Evolutionary conservation across 2,329 filamentous ascomycete species (phyloP), one percentile per base, ranked within the genome.

Genomic region (Rhynchosporium secalis): DNA sequence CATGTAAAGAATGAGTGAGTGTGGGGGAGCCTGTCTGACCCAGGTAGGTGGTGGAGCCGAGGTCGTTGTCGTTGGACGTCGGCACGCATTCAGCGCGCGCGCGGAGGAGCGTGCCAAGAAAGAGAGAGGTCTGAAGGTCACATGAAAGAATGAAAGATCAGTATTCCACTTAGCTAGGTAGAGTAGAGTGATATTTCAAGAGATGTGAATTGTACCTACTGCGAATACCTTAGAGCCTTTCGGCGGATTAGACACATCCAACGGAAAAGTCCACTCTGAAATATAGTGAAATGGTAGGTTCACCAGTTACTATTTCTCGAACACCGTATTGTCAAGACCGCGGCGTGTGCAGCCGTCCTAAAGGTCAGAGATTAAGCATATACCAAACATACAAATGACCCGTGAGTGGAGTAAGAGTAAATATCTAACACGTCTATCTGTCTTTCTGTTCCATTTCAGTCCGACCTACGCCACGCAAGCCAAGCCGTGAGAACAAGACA

Each of bases 331-430:
- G 1, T 20, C 20, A 20, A 20, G 20, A 20, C 20, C 20, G 20
- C 20, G 1, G 20, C 20, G 20, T 1, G 20, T 20, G 20, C 20
- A 20, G 20, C 20, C 31, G 28, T 26, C 38, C 49, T 40, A 38
- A 38, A 10, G 31, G 41, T 13, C 38, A 28, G 3, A 3, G 9
- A 6, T 26, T 33, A 47, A 9, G n/a, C 58, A 60, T 62, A 51
- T n/a, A 62, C 63, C 62, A 59, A 31, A 48, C 51, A 52, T 66
- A 66, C 63, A 66, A 62, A 20, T 20, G 9, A 36, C 47, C 59
- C 62, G 36, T 66, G 67, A 71, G 66, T 33, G 62, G 66, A 70
- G 68, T 66, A 60, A 41, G 26, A 54, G 38, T 36, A 40, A 52
- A 40, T 46, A 46, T 28, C 33, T 36, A 36, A 20, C 43, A 31